Evolutionary conservation across 306 rosid species (phyloP).

Genomic region (Fagus sylvatica): DNA sequence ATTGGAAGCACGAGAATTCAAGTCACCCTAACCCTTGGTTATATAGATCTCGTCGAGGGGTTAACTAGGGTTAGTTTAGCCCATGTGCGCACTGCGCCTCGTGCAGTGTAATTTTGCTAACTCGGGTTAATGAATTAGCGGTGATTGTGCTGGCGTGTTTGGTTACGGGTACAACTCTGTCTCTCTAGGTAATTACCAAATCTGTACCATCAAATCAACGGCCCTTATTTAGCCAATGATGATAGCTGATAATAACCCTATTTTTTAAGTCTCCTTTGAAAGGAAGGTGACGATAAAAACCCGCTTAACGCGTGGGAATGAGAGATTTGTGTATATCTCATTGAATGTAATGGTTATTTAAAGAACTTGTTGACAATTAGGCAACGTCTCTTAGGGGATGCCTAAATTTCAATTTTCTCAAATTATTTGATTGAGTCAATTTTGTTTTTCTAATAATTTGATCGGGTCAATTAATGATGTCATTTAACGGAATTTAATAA

Average conservation of each 20-base stretch:
- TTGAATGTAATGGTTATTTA: not conserved
- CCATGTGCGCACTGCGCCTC: not conserved
- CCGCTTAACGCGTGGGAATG: too few relatives aligned
- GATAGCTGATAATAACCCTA: too few relatives aligned
- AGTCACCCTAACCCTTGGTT: not conserved
- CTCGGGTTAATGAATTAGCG: conserved; percentile 42
- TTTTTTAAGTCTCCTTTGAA: too few relatives aligned
- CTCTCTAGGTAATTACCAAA: not conserved
- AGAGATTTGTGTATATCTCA: too few relatives aligned
- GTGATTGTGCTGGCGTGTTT: conserved; percentile 16
- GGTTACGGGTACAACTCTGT: conserved; percentile 11
- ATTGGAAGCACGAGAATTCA: not conserved
- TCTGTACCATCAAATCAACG: too few relatives aligned
- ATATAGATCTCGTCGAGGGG: conserved; percentile 35
- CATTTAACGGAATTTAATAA: too few relatives aligned
- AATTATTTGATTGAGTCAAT: not conserved
- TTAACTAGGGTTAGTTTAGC: conserved; percentile 42
- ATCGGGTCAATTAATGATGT: not conserved
- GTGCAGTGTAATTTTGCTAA: not conserved
- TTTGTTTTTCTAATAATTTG: not conserved
- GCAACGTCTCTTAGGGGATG: too few relatives aligned
- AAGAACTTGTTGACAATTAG: not conserved
- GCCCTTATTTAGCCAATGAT: too few relatives aligned
- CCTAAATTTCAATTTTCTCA: too few relatives aligned
- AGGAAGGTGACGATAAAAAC: too few relatives aligned